Conservation (phyloP, 306 rosid species). For the Glycine latifolia region DNA sequence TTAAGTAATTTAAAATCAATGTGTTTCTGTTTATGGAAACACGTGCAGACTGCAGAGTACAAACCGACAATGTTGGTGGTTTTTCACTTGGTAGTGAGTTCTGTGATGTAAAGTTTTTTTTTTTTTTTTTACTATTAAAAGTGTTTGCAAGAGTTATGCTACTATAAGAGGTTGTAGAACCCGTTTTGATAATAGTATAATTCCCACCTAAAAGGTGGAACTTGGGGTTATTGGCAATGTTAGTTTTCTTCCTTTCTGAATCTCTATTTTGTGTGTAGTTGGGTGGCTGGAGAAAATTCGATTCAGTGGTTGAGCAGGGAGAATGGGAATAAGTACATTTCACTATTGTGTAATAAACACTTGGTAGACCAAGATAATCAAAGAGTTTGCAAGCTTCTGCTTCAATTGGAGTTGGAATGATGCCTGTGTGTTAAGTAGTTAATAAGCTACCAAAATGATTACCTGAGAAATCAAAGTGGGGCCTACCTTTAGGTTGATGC, state of each 20-base stretch:
- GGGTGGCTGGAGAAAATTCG: no score
- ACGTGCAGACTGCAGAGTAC: constrained; percentile 19
- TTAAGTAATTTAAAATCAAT: no score
- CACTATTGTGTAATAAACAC: constrained; percentile 3
- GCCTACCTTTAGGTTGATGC: neutral
- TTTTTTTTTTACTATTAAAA: neutral
- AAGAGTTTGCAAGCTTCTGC: constrained; percentile 24
- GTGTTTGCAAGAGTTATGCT: neutral
- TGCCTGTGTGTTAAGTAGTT: constrained; percentile 8
- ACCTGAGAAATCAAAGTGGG: constrained; percentile 19
- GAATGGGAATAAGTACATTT: neutral
- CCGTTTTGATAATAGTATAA: neutral
- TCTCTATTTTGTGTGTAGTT: no score
- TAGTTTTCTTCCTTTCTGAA: no score
- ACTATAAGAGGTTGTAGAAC: neutral
- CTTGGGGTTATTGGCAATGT: neutral
- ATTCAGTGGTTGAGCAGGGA: no score
- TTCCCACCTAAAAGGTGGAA: neutral
- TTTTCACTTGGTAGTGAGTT: constrained; percentile 5
- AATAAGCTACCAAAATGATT: constrained; percentile 3
- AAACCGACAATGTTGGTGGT: neutral
- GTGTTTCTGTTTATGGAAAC: constrained; percentile 14
- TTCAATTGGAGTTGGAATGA: constrained; percentile 29
- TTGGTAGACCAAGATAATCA: no score
- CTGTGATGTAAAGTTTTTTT: neutral